A percentile compares a stretch with the other conserved stretches of the same genome.
Evolutionary conservation across 176 grass and related monocot species (phyloP).

Genomic region (Musa beccarii): DNA sequence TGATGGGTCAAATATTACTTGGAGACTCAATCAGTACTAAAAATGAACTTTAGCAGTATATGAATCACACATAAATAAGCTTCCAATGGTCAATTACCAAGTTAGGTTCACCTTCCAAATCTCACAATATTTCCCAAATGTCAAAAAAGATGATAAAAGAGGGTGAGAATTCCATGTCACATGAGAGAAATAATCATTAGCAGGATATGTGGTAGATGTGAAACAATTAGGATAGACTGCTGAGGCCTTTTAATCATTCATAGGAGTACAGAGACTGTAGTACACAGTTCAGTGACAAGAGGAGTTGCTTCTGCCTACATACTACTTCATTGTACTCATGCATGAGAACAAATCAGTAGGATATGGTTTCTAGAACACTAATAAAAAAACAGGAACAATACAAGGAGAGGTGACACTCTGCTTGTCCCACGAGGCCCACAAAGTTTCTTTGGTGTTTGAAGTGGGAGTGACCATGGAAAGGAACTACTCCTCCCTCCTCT

Average conservation of each 20-base stretch:
- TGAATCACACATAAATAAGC: neutral
- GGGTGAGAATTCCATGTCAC: neutral
- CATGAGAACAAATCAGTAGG: neutral
- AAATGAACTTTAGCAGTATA: neutral
- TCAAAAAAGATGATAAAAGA: neutral
- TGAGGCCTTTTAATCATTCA: neutral
- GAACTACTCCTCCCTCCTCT: neutral
- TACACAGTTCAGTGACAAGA: neutral
- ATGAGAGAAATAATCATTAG: neutral
- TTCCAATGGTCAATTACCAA: neutral
- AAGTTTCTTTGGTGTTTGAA: neutral
- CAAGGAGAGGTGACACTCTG: neutral
- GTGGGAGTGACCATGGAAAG: neutral
- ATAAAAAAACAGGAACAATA: neutral
- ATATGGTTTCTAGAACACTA: neutral
- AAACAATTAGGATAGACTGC: neutral
- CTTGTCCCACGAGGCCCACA: neutral
- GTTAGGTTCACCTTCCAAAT: neutral
- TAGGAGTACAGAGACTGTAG: neutral
- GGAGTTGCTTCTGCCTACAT: neutral
- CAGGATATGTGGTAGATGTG: neutral
- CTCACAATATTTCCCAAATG: neutral
- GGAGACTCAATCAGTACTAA: too few species aligned
- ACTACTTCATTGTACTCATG: neutral
- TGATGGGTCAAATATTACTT: neutral